Evolutionary conservation across 176 grass and related monocot genomes (phyloP), one percentile per base, ranked within the genome.

Genomic region (Cocos nucifera): DNA sequence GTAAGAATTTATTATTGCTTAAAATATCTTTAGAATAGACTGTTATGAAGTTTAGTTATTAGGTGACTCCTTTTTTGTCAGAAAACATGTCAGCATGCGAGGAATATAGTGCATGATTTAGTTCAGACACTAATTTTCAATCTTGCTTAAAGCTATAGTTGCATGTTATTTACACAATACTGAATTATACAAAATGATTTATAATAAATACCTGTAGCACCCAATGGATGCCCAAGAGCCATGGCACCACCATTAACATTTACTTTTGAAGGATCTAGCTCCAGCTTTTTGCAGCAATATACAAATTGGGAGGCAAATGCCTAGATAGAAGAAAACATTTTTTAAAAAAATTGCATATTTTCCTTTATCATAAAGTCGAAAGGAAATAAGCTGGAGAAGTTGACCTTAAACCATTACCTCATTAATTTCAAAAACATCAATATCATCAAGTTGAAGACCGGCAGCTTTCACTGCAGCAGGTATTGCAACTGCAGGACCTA

Each of bases 231-330:
- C 26, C 92, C 92, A 76, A 97, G 69, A 76, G 92, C 87, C 30
- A 97, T 88, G 29, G 92, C 92, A 58, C 92, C 92, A 19, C 92
- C 92, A 50, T 97, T 97, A 66, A 97, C 92, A 62, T 97, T 97
- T 28, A 97, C 87, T 74, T 97, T 97, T 57, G 80, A 62, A 6
- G 80, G 65, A 65, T 91, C 87, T 20, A 97, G 73, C 59, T 74
- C 76, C 75, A 97, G 76, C 56, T 88, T 88, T 71, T 97, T 97
- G 73, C 81, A 73, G 64, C 87, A 97, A 73, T 88, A 91, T 19
- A 91, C 80, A 49, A 66, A 97, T 71, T 97, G 84, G 59, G 92
- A 97, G 62, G 87, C 92, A 91, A 97, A 97, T 73, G 92, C 92
- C 92, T 95, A 58, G 35, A 44, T 29, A 35, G 17, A 60, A 53